Evolutionary conservation across 495 filamentous ascomycete species (phyloP), one percentile per base, ranked within the genome.

Genomic region (Podospora sp.): DNA sequence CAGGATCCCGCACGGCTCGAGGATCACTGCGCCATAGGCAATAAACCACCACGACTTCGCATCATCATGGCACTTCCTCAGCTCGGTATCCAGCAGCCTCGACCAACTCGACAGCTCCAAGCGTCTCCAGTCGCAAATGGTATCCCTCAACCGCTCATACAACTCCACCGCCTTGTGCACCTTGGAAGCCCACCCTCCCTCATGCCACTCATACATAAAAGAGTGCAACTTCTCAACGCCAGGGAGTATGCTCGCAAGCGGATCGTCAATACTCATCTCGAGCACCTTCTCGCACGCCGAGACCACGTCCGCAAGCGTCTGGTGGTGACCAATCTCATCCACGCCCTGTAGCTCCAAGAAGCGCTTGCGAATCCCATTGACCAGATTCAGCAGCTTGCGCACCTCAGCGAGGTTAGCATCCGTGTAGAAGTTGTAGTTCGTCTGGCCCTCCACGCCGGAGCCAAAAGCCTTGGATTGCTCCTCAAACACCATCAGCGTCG

Each of bases 11-110:
- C 92, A 77, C 0, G 94, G 89, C 36, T 88, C 89, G 4, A 88
- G 90, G 70, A 99, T 83, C 60, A 97, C 86, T 27, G 86, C 90
- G 77, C 97, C 92, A 62, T 96, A 98, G 6, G 94, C 92, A 53
- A 97, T 86, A 73, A 97, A 99, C 92, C 94, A 99, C 94, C 95
- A 99, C 12, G 90, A 88, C 67, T 86, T 87, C 11, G 94, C 93
- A 71, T 92, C 89, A 33, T 90, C 84, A 11, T 88, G 79, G 66
- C 87, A 91, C 69, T 89, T 91, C 68, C 87, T 85, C 16, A 88
- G 83, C 75, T 99, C 95, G 66, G 90, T 84, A 69, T 97, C 92
- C 58, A 99, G 86, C n/a, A 99, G 77, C 46, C 87, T 89, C 21
- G 91, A 89, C 96, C 96, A 99, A 5, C 93, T 96, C 0, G 90